A percentile compares a stretch with the other conserved stretches of the same genome.
Evolutionary conservation across 2,329 filamentous ascomycete genomes (phyloP).

Genomic region (Pseudogymnoascus sp.): DNA sequence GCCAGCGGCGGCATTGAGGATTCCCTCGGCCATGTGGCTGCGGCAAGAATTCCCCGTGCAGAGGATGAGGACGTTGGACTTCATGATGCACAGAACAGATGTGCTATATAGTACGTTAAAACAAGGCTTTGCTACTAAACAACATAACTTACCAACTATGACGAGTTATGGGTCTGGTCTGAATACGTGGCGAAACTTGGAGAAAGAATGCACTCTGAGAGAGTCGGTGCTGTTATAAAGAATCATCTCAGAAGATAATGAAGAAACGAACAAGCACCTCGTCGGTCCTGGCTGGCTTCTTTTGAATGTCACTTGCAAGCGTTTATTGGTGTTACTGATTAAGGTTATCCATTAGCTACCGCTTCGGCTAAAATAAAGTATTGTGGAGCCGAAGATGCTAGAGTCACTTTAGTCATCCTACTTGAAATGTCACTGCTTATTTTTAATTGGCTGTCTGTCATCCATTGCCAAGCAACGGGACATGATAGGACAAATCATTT

Average conservation of each 20-base stretch:
- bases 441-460: neutral
- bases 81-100: slow-evolving; percentile 2
- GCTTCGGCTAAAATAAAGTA: too few relatives aligned
- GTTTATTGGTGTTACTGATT: neutral
- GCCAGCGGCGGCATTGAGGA: slow-evolving; percentile 8
- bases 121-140: neutral
- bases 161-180: neutral
- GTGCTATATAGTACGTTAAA: neutral
- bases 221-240: neutral
- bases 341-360: neutral
- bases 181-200: neutral
- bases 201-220: neutral
- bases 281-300: too few relatives aligned
- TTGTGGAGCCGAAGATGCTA: neutral
- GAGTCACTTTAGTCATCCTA: neutral
- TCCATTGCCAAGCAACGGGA: neutral
- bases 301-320: neutral
- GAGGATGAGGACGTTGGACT: slow-evolving; percentile 12
- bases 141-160: neutral
- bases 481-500: too few relatives aligned
- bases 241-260: neutral
- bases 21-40: slow-evolving; percentile 14
- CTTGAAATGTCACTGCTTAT: neutral
- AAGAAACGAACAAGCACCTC: neutral
- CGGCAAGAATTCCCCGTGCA: slow-evolving; percentile 16